These are phyloP conservation scores for Aspergillus taichungensis DNA, from an alignment of 495 filamentous ascomycete species.

Conservation along the genomic window DNA sequence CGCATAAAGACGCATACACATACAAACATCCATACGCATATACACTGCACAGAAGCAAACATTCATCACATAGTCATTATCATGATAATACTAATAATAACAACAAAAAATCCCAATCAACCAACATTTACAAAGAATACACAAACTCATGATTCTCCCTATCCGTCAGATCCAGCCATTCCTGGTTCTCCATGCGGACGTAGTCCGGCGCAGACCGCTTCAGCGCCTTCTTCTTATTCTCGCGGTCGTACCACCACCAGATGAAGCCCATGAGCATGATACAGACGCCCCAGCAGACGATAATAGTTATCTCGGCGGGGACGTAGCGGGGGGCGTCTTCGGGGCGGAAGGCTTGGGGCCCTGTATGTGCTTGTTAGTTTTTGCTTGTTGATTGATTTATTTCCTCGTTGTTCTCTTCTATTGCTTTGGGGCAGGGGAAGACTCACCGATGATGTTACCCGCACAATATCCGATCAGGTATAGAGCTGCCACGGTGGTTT, in stretches of 20 bases:
- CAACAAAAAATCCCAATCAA: background rate
- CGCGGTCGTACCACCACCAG: constrained; percentile 48
- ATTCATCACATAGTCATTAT: background rate
- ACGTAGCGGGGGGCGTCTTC: constrained; percentile 53
- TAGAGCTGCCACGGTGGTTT: constrained; percentile 61
- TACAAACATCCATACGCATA: no score
- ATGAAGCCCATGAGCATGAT: constrained; percentile 52
- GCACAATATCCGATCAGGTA: constrained; percentile 61
- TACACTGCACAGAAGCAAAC: background rate
- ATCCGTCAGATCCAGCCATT: constrained; percentile 21
- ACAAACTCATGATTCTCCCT: constrained; percentile 34
- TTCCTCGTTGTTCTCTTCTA: background rate
- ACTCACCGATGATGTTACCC: constrained; percentile 47
- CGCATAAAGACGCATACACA: no score
- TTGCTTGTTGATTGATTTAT: no score
- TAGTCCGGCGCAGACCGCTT: constrained; percentile 48
- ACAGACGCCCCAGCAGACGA: constrained; percentile 52
- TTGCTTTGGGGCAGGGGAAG: constrained; percentile 7
- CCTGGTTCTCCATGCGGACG: constrained; percentile 58
- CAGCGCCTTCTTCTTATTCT: constrained; percentile 55
- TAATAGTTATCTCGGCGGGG: constrained; percentile 59
- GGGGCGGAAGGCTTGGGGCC: constrained; percentile 51
- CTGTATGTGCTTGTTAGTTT: constrained; percentile 12
- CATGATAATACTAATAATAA: background rate
- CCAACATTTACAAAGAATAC: constrained; percentile 19